A percentile compares a stretch with the other conserved stretches of the same genome.
Evolutionary conservation across 192 early-diverging fungal species (phyloP).

Genomic region (Cetraspora pellucida): DNA sequence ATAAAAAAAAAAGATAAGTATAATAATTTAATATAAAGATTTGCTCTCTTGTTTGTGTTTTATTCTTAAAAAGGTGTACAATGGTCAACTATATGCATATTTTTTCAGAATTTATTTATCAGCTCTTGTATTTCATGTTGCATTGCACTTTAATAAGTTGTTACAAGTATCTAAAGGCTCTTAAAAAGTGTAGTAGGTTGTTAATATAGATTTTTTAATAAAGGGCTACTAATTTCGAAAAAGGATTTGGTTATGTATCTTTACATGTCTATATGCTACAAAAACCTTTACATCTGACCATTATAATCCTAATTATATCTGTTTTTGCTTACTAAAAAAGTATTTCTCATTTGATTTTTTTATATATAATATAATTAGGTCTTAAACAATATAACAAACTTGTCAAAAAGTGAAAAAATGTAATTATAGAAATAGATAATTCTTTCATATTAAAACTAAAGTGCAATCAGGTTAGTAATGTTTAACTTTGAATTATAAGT

Average conservation of each 20-base stretch:
- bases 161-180: no score
- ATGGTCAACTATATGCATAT: neutral
- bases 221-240: neutral
- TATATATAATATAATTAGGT: no score
- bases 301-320: neutral
- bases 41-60: neutral
- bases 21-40: neutral
- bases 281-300: neutral
- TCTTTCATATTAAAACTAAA: no score
- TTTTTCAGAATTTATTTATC: neutral
- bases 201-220: neutral
- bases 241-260: neutral
- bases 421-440: no score
- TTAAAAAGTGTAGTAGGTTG: slow-evolving; percentile 12
- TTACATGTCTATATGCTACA: no score
- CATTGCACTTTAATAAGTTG: neutral
- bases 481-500: no score
- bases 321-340: neutral
- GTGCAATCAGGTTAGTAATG: no score
- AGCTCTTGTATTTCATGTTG: neutral
- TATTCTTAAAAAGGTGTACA: neutral
- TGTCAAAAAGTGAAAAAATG: no score
- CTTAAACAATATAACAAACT: no score
- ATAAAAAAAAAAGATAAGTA: slow-evolving; percentile 2
- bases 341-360: slow-evolving; percentile 18